Conservation (phyloP, 495 filamentous ascomycete genomes). For the Talaromyces proteolyticus region DNA sequence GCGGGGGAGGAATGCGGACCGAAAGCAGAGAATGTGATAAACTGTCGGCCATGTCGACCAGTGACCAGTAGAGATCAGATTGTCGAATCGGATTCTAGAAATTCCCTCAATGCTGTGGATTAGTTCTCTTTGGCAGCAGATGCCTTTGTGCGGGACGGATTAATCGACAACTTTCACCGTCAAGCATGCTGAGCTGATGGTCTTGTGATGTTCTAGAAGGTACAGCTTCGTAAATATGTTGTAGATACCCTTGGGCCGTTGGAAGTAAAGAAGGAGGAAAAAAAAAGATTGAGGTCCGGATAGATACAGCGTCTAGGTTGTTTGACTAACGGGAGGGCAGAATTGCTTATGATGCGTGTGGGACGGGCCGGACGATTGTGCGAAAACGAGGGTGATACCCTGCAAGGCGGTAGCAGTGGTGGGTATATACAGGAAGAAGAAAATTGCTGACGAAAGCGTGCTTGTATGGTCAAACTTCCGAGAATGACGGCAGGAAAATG, state of each 20-base stretch:
- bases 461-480: not conserved
- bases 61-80: not conserved
- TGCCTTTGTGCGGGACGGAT: not conserved
- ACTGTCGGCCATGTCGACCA: constrained; percentile 3
- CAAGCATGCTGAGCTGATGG: constrained; percentile 8
- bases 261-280: not conserved
- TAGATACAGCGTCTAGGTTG: not conserved
- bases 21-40: constrained; percentile 4
- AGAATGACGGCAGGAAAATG: not conserved
- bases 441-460: not conserved
- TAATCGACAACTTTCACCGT: not conserved
- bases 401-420: not conserved
- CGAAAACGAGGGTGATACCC: not conserved
- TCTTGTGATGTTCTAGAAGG: not conserved
- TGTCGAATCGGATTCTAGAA: not conserved
- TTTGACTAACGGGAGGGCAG: not conserved
- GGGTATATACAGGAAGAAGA: not conserved
- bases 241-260: not conserved
- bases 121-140: not conserved
- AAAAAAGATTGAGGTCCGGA: too few relatives aligned
- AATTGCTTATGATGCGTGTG: not conserved
- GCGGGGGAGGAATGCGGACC: constrained; percentile 7
- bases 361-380: not conserved
- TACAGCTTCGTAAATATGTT: not conserved
- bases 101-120: not conserved